Conservation (phyloP, 2,329 filamentous ascomycete genomes). For the Colletotrichum musicola region DNA sequence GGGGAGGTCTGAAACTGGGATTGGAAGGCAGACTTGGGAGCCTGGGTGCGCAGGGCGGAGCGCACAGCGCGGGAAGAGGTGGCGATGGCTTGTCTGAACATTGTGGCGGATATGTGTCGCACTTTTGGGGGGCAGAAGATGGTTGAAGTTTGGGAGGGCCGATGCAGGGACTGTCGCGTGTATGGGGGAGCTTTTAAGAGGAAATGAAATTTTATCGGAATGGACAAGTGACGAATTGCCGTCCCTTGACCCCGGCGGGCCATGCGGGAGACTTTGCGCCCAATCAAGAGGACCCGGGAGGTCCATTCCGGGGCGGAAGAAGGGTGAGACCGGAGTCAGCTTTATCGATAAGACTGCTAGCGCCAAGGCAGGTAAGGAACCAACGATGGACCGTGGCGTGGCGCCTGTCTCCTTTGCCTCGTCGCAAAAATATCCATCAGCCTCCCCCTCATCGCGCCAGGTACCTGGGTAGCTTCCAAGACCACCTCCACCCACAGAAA, state of each 20-base stretch:
- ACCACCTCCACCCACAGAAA: background rate
- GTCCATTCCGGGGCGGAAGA: conserved; percentile 38
- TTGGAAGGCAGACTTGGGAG: conserved; percentile 51
- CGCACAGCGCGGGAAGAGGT: conserved; percentile 59
- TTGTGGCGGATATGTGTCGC: conserved; percentile 43
- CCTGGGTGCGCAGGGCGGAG: conserved; percentile 53
- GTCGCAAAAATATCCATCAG: conserved; percentile 39
- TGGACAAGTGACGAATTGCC: conserved; percentile 39
- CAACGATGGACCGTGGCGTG: background rate
- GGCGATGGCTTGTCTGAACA: conserved; percentile 61
- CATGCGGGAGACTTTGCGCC: conserved; percentile 26
- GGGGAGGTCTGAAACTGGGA: conserved; percentile 54
- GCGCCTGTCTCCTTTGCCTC: conserved; percentile 20
- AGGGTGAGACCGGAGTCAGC: conserved; percentile 26
- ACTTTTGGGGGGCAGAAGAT: background rate
- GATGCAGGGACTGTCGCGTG: conserved; percentile 33
- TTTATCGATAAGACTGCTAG: conserved; percentile 36
- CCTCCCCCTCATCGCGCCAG: conserved; percentile 23
- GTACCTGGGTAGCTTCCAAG: background rate
- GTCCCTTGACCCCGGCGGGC: conserved; percentile 22
- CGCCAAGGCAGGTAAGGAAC: conserved; percentile 10
- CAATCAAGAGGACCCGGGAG: conserved; percentile 28
- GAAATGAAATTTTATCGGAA: conserved; percentile 41
- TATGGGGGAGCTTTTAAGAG: conserved; percentile 27
- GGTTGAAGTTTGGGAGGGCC: conserved; percentile 10